Base-by-base conservation (phyloP, 345 rosid genomes). In the Erucastrum elatum region DNA sequence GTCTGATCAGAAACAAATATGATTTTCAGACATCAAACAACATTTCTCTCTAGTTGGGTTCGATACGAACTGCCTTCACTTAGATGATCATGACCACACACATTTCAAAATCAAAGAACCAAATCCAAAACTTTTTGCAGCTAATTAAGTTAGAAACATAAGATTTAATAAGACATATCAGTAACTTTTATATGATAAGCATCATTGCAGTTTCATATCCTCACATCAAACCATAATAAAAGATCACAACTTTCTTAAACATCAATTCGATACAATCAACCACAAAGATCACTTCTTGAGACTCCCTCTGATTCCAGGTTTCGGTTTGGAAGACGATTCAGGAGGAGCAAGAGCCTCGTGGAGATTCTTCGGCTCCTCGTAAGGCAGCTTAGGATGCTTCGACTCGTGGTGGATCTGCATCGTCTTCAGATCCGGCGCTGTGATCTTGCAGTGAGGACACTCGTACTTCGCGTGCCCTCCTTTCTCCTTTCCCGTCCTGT, bases 321-420 rank as follows among this genome's bases (percentile, higher is more conserved):
- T 84, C 1, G 89, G 70, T 75, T 84, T 86, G 17, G 86, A 35
- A 35, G 39, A 68, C 0, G 87, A 1, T 0, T 85, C 92, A 16
- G 59, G 26, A 8, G 78, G 66, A 1, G 78, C 70, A 0, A 64
- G 71, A 3, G 16, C 2, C 68, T 86, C 86, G 68, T 93, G 99
- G 13, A 77, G 92, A 81, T 95, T 93, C 81, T 77, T 91, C 0
- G 84, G 66, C 75, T 93, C 97, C 25, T 91, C 99, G 35, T 79
- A 95, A 35, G 94, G 91, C 34, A 95, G 34, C 86, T 91, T 93
- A 0, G 98, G 97, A 63, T 95, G 98, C 73, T 87, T 90, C 10
- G 99, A 87, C 6, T 93, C 98, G 71, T 93, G 99, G 71, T 95
- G 99, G 80, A 93, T 93, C 92, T 93, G 92, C 99, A 95, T 95